Base-by-base conservation (phyloP, 768 basidiomycete genomes). In the Candolleomyces eurysporus region DNA sequence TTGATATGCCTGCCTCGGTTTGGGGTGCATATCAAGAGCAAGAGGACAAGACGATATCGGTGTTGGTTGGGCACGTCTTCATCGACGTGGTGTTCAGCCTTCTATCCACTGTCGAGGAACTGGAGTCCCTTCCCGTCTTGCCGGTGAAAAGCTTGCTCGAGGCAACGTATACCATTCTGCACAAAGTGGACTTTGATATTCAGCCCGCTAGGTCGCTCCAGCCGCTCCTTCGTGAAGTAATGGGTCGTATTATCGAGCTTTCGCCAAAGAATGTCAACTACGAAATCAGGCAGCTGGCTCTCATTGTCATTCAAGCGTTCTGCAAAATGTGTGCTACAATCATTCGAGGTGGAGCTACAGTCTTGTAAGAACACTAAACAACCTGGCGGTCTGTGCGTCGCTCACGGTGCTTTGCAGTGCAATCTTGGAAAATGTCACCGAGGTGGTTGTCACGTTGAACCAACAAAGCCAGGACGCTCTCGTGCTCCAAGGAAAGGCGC, bases 131-230 rank as follows among this genome's bases (percentile, higher is more conserved):
- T 6, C 88, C 89, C 0, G 78, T 84, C 48, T 66, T 85, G 48
- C 82, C 81, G 1, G 69, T 84, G 62, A 89, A 91, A 67, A 81
- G 77, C 57, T 67, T 90, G 48, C 72, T 92, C 48, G 89, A 91
- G 73, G 75, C 82, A 1, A 66, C 91, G 22, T 79, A 88, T 60
- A 82, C 90, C 48, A 77, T 87, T 62, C 79, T 90, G 21, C 85
- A 87, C 73, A 92, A 92, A 74, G 87, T 90, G 62, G 86, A 92
- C 67, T 83, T 92, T 60, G 85, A 85, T 50, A 81, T 79, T 55
- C 71, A 66, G 19, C 71, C 80, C 14, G 46, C 54, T 14, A 59
- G 59, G 43, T 10, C 51, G 14, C 74, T 92, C 58, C 77, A 72
- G 54, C 76, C 74, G 32, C 64, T 73, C 14, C 73, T 91, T 2